Evolutionary conservation across 805 yeast species (phyloP), one percentile per base, ranked within the genome.

Genomic region (Sugiyamaella valdiviana): DNA sequence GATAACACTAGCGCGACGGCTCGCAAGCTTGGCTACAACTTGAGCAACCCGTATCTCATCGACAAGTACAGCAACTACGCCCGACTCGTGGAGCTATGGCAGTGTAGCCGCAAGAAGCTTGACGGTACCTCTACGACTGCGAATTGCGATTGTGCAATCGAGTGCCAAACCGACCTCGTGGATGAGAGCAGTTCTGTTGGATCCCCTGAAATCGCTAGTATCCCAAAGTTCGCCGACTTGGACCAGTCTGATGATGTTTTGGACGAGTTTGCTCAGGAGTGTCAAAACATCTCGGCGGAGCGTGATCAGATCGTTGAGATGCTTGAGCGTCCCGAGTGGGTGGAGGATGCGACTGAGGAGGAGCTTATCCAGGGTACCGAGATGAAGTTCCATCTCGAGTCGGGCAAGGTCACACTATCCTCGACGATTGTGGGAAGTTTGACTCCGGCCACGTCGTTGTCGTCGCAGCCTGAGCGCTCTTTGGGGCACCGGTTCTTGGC

Each of bases 31-130:
- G 57, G 62, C 17, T 55, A 57, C 44, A 52, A 53, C 32, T 53
- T 60, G n/a, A 56, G 62, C 23, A 59, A 61, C 49, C 72, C 72
- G 2, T 65, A 59, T 45, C 51, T 68, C 48, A 59, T 68, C 36
- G 72, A 68, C 45, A 54, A 56, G 43, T 60, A 61, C 44, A 67
- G 63, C 17, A 48, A 52, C 12, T 55, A 57, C 32, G 61, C 69
- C 5, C 52, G 55, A 26, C 49, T 68, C 40, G 66, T 58, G n/a
- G 60, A 54, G n/a, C 12, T 57, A 16, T 60, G 63, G 63, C 24
- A 39, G 23, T 21, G 26, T 14, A 6, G 36, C 15, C 16, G 21
- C 19, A 23, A 29, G 24, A 32, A 32, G 7, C 16, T 20, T 5
- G 37, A 41, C n/a, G 22, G n/a, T 6, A 12, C 26, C n/a, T 12